Evolutionary conservation across 2,329 filamentous ascomycete genomes (phyloP), one percentile per base, ranked within the genome.

Genomic region (Alternaria triticina): DNA sequence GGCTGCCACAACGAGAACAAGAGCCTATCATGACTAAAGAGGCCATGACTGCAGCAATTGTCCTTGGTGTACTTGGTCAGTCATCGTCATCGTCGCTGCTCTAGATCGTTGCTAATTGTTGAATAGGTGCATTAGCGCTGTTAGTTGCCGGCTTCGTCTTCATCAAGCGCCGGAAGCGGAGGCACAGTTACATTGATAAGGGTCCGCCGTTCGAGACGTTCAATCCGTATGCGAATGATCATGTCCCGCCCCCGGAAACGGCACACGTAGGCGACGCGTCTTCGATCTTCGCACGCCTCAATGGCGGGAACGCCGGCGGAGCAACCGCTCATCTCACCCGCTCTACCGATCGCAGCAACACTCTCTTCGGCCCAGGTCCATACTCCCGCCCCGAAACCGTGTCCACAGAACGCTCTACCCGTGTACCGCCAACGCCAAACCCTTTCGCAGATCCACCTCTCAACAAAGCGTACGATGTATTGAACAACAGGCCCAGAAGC

Each of bases 391-490:
- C 77, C 2, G 75, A 77, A 66, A 79, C 77, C 1, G 74, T 77
- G 0, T 77, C 76, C 1, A 78, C 76, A 8, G 57, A 71, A 13
- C 66, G 59, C 46, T 63, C 62, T 43, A 61, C 59, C 13, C 59
- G 43, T 33, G 40, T 59, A 27, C 47, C 55, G 13, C 25, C 75
- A 12, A 78, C 75, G 9, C 72, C 77, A 3, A 79, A 79, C 23
- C 77, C 77, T 2, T 79, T 79, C 49, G 74, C 70, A 2, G 75
- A 79, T 36, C 77, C 77, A 6, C 75, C 74, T 3, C 71, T 70
- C 13, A 78, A 79, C 54, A 79, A 79, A 64, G 74, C 77, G 3
- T 79, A 76, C 33, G 77, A 79, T 56, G 68, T 78, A 8, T 70
- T 79, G 6, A 70, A 72, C 7, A 74, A 75, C 10, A 65, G 77